Percentiles rank a stretch among this genome's conserved stretches.
phyloP scores from a whole-genome alignment of 2,329 filamentous ascomycete genomes.

The Pochonia chlamydosporia region DNA sequence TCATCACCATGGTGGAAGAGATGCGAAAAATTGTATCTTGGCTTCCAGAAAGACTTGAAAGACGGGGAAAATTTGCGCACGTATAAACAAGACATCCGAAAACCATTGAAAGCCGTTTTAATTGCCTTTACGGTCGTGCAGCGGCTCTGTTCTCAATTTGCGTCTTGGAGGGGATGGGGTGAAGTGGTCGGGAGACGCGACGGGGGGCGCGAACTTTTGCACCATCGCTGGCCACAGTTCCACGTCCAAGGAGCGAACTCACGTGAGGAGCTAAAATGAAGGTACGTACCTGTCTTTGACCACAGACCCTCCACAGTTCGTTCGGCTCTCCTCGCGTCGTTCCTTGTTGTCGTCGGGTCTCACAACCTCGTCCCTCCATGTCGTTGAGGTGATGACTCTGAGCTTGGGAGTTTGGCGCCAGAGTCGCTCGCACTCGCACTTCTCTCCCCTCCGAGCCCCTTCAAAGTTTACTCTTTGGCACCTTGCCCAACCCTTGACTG shows the following conservation, averaged over 20 bases:
- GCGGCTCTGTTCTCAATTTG: constrained; percentile 8
- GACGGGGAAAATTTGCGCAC: constrained; percentile 16
- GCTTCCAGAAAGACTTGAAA: constrained; percentile 13
- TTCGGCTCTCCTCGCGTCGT: not conserved
- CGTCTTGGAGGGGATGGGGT: constrained; percentile 31
- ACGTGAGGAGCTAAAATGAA: constrained; percentile 29
- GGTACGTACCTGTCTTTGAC: constrained; percentile 1
- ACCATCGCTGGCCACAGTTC: constrained; percentile 20
- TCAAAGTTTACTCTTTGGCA: too few relatives aligned
- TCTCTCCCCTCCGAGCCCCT: too few relatives aligned
- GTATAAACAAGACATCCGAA: not conserved
- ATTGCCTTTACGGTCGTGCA: constrained; percentile 21
- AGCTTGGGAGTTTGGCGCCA: too few relatives aligned
- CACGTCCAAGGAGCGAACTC: constrained; percentile 28
- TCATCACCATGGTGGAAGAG: constrained; percentile 9
- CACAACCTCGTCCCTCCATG: too few relatives aligned
- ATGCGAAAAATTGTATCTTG: constrained; percentile 12
- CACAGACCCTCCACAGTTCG: not conserved
- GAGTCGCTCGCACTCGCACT: too few relatives aligned
- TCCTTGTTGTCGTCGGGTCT: not conserved
- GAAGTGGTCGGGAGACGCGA: constrained; percentile 38
- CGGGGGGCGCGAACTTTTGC: constrained; percentile 33
- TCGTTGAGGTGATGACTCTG: too few relatives aligned
- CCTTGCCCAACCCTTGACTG: too few relatives aligned
- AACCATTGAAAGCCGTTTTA: constrained; percentile 9